Evolutionary conservation across 306 rosid genomes (phyloP), one percentile per base, ranked within the genome.

Genomic region (Hippophae tibetana): DNA sequence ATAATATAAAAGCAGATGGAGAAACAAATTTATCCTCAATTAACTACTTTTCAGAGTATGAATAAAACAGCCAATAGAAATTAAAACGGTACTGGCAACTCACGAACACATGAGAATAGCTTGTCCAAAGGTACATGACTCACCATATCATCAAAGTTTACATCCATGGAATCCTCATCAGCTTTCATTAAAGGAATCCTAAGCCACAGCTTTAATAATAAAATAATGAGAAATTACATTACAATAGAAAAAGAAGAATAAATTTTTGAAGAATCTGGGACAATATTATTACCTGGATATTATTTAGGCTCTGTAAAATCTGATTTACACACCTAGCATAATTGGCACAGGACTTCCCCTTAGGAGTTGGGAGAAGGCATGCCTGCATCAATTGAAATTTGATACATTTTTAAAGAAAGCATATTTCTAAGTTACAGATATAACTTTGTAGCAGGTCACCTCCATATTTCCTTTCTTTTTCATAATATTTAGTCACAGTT

Each of bases 321-420:
- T 88, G 89, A 82, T 84, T 80, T 31, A 86, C 95, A 84, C 97
- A 84, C 72, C 99, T 79, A 59, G 97, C 95, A 80, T 89, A 89
- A 71, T 89, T 89, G 41, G 83, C 89, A 72, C 85, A 86, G 23
- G 94, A 72, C 62, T 76, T 84, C 61, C 97, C 85, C 83, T 78
- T 93, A 14, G 97, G 90, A 52, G 85, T 60, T 45, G 99, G 95
- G 74, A 93, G 95, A 71, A 93, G 83, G 82, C 99, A 93, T 62
- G 97, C 99, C 99, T 93, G 75, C 83, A 83, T 61, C 43, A 63
- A 9, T 13, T 10, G 61, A 18, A 14, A 42, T 52, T 9, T 18
- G 43, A 14, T 12, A 12, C 53, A 49, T 49, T 12, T 49, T 2
- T 2, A 31, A 31, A 4, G 0, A 31, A 31, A 31, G 5, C 3